These are phyloP conservation scores for Microascus cirrosus DNA, from an alignment of 2,329 filamentous ascomycete genomes.

Conservation along the genomic window DNA sequence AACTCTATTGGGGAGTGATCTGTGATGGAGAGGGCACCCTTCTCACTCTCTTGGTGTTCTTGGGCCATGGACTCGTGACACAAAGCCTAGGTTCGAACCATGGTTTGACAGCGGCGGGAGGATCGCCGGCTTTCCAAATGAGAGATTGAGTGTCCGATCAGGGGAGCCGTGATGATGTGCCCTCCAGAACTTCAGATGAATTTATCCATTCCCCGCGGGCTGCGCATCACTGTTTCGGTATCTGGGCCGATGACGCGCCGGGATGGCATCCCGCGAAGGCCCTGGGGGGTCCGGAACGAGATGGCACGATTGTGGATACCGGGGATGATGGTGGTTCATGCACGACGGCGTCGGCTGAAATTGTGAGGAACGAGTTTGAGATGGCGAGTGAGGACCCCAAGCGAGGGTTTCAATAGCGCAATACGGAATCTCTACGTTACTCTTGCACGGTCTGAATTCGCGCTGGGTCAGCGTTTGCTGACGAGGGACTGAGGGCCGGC, in stretches of 20 bases:
- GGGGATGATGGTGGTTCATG: neutral
- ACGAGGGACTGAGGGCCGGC: too few relatives aligned
- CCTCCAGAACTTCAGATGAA: constrained; percentile 3
- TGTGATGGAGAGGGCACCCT: too few relatives aligned
- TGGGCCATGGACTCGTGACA: neutral
- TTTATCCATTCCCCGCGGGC: neutral
- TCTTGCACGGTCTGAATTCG: too few relatives aligned
- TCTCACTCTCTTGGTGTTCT: neutral
- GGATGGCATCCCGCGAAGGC: neutral
- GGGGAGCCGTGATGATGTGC: neutral
- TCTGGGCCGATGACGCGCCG: neutral
- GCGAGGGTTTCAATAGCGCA: too few relatives aligned
- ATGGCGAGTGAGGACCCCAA: neutral
- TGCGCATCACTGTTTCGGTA: constrained; percentile 3
- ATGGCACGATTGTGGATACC: neutral
- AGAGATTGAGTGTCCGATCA: neutral
- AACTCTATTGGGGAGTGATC: neutral
- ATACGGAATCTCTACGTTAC: too few relatives aligned
- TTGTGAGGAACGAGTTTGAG: neutral
- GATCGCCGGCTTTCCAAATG: neutral
- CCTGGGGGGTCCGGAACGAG: neutral
- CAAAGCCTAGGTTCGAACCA: neutral
- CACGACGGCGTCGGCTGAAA: neutral
- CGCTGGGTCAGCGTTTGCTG: too few relatives aligned
- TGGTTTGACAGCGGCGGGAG: neutral